A percentile compares a stretch with the other conserved stretches of the same genome.
phyloP scores from a whole-genome alignment of 208 protist species.

The Leishmania mexicana region DNA sequence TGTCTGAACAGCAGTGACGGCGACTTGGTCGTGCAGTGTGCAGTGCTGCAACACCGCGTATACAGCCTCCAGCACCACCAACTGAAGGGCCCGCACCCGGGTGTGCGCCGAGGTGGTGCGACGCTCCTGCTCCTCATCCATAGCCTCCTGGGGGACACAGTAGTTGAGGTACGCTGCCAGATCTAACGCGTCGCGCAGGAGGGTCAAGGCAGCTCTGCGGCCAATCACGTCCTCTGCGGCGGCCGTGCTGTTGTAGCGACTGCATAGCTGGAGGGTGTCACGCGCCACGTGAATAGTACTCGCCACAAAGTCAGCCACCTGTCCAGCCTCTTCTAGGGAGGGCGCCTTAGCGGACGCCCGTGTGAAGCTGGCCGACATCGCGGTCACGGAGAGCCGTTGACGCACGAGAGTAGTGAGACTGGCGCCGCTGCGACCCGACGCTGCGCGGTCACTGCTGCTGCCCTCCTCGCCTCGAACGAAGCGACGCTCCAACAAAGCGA shows the following conservation, averaged over 20 bases:
- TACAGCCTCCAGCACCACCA: slow-evolving; percentile 50
- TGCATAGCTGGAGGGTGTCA: slow-evolving; percentile 53
- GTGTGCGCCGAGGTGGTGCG: slow-evolving; percentile 68
- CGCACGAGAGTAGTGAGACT: slow-evolving; percentile 39
- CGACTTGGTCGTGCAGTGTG: slow-evolving; percentile 37
- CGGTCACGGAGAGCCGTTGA: slow-evolving; percentile 40
- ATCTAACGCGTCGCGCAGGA: slow-evolving; percentile 67
- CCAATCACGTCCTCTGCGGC: slow-evolving; percentile 27
- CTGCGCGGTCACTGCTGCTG: slow-evolving; percentile 2
- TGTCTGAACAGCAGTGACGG: slow-evolving; percentile 49
- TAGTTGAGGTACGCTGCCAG: slow-evolving; percentile 65
- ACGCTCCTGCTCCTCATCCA: slow-evolving; percentile 70
- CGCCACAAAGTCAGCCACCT: slow-evolving; percentile 72
- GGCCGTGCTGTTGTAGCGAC: slow-evolving; percentile 36
- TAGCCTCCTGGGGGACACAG: slow-evolving; percentile 50
- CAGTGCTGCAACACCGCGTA: slow-evolving; percentile 63
- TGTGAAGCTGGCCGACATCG: slow-evolving; percentile 24
- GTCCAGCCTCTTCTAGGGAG: slow-evolving; percentile 22
- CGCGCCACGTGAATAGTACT: slow-evolving; percentile 61
- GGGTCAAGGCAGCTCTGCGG: slow-evolving; percentile 41
- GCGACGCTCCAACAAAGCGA: slow-evolving; percentile 34
- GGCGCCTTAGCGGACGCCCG: not conserved
- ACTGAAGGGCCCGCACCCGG: slow-evolving; percentile 72
- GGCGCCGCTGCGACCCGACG: not conserved
- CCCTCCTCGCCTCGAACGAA: not conserved